phyloP scores from a whole-genome alignment of 78 protist genomes.

The Dictyostelium capitatum region DNA sequence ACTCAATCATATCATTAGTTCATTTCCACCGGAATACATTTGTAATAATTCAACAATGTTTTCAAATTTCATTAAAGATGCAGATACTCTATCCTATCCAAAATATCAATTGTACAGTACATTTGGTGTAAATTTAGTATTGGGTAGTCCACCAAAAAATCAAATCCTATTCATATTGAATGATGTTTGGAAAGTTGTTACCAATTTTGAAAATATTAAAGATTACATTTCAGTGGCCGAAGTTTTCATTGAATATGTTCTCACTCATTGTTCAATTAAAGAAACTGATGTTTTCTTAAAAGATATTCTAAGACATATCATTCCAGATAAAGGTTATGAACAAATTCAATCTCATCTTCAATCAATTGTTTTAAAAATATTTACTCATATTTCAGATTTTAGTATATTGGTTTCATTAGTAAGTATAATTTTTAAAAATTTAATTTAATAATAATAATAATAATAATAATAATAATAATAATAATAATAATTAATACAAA shows the following conservation, averaged over 20 bases:
- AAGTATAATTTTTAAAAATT: not conserved
- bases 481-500: not conserved
- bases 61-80: conserved; percentile 69
- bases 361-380: conserved; percentile 83
- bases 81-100: conserved; percentile 78
- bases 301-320: conserved; percentile 73
- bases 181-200: conserved; percentile 89
- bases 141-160: conserved; percentile 79
- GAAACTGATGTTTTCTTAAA: conserved; percentile 83
- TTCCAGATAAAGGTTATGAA: conserved; percentile 80
- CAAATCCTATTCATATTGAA: conserved; percentile 75
- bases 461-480: not conserved
- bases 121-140: conserved; percentile 81
- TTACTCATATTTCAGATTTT: conserved; percentile 75
- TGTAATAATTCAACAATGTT: conserved; percentile 60
- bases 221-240: conserved; percentile 87
- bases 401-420: conserved; percentile 62
- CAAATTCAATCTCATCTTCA: conserved; percentile 76
- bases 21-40: conserved; percentile 83
- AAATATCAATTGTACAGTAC: conserved; percentile 85
- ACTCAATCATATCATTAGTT: conserved; percentile 75
- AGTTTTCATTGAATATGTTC: conserved; percentile 88
- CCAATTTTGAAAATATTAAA: conserved; percentile 67
- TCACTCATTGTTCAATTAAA: conserved; percentile 87
- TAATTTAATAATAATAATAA: not conserved